phyloP scores from a whole-genome alignment of 345 rosid species.

The Geranium brycei region DNA sequence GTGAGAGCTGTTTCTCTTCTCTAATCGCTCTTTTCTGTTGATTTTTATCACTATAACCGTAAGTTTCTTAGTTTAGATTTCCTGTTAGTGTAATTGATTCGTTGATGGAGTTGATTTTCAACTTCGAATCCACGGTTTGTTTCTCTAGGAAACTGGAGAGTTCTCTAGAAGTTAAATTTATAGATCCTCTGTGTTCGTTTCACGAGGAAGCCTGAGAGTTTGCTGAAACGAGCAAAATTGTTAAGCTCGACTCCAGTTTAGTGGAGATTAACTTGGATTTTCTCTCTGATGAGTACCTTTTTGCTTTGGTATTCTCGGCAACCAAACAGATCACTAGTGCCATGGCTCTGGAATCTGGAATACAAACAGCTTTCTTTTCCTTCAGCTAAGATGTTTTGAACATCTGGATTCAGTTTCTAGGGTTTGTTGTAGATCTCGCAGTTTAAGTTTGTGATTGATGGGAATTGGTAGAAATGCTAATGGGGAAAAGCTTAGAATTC shows the following conservation, averaged over 20 bases:
- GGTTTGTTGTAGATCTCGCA: constrained; percentile 14
- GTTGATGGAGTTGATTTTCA: too few species aligned
- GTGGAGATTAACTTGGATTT: background rate
- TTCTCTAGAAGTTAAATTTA: too few species aligned
- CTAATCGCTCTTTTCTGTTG: background rate
- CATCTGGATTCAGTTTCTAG: constrained; percentile 13
- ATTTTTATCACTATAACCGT: background rate
- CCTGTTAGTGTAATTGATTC: too few species aligned
- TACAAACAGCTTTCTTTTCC: background rate
- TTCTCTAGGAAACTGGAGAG: too few species aligned
- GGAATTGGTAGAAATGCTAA: background rate
- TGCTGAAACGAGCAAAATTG: background rate
- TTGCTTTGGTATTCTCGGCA: background rate
- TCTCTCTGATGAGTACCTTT: background rate
- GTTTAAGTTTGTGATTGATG: constrained; percentile 1
- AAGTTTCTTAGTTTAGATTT: background rate
- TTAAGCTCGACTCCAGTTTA: background rate
- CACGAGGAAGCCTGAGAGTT: too few species aligned
- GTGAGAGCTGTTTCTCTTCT: constrained; percentile 13
- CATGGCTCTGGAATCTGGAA: constrained; percentile 1
- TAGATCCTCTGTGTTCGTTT: too few species aligned
- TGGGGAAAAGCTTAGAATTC: constrained; percentile 2
- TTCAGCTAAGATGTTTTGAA: background rate
- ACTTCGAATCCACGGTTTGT: too few species aligned
- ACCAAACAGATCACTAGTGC: background rate